These are phyloP conservation scores for Globisporangium okanoganense DNA, from an alignment of 352 stramenopile genomes.

Conservation along the genomic window DNA sequence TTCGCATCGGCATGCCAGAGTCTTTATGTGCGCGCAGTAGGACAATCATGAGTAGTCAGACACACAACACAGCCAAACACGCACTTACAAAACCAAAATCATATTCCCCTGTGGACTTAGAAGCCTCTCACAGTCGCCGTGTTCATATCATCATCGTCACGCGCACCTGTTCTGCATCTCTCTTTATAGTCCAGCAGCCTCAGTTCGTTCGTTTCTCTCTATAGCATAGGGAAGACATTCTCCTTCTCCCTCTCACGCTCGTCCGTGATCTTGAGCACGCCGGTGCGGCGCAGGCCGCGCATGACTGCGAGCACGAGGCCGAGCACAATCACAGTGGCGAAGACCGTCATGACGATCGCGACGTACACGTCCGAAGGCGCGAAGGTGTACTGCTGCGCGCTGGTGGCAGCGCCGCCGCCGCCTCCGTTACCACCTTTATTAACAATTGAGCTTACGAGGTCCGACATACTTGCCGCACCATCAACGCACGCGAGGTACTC, in stretches of 20 bases:
- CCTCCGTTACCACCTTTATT: not conserved
- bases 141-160: not conserved
- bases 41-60: not conserved
- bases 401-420: not conserved
- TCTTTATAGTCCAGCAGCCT: not conserved
- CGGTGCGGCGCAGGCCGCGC: slow-evolving; percentile 28
- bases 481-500: slow-evolving; percentile 70
- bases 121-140: not conserved
- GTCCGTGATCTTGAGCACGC: slow-evolving; percentile 33
- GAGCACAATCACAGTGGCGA: slow-evolving; percentile 35
- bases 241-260: slow-evolving; percentile 37
- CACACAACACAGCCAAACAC: not conserved
- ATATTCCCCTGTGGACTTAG: not conserved
- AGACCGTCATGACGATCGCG: slow-evolving; percentile 42
- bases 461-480: slow-evolving; percentile 17
- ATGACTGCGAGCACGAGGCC: slow-evolving; percentile 31
- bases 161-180: not conserved
- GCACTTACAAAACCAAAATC: not conserved
- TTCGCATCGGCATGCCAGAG: too few species aligned
- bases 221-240: slow-evolving; percentile 50
- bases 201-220: slow-evolving; percentile 2
- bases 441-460: slow-evolving; percentile 13
- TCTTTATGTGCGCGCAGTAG: not conserved
- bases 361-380: slow-evolving; percentile 29
- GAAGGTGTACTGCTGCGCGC: not conserved